Conservation (phyloP, 805 yeast species). For the Yamadazyma nakazawae region DNA sequence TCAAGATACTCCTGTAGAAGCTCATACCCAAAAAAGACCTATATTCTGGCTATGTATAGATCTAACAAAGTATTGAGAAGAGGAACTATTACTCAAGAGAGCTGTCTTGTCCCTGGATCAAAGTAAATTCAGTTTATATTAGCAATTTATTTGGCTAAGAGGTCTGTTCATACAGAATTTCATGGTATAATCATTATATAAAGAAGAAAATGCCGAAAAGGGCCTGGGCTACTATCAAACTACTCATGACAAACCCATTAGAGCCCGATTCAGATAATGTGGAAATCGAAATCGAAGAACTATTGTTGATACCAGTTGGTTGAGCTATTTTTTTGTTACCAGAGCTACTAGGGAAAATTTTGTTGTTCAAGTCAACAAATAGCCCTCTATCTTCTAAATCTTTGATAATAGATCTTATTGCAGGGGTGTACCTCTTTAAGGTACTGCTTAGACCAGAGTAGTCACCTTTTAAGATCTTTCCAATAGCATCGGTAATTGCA, state of each 20-base stretch:
- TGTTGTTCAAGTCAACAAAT: conserved; percentile 35
- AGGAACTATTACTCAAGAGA: too few relatives aligned
- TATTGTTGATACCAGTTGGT: conserved; percentile 2
- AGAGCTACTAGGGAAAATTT: conserved; percentile 17
- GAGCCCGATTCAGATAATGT: conserved; percentile 5
- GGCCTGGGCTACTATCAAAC: conserved; percentile 6
- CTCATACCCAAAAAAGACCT: too few relatives aligned
- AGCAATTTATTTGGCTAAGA: neutral
- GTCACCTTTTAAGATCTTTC: conserved; percentile 13
- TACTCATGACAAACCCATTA: conserved; percentile 5
- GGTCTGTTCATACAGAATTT: neutral
- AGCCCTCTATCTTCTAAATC: conserved; percentile 36
- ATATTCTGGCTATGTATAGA: too few relatives aligned
- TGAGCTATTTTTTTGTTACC: conserved; percentile 7
- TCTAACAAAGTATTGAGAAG: too few relatives aligned
- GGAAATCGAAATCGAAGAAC: neutral
- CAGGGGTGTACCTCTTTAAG: conserved; percentile 27
- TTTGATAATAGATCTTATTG: conserved; percentile 25
- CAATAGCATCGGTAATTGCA: conserved; percentile 20
- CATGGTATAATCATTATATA: conserved; percentile 6
- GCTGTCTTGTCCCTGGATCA: too few relatives aligned
- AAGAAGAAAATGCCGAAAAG: conserved; percentile 5
- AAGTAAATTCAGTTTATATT: too few relatives aligned
- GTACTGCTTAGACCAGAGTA: conserved; percentile 7
- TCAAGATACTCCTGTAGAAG: too few relatives aligned